Evolutionary conservation across 805 yeast species (phyloP), one percentile per base, ranked within the genome.

Genomic region (Candida takata): DNA sequence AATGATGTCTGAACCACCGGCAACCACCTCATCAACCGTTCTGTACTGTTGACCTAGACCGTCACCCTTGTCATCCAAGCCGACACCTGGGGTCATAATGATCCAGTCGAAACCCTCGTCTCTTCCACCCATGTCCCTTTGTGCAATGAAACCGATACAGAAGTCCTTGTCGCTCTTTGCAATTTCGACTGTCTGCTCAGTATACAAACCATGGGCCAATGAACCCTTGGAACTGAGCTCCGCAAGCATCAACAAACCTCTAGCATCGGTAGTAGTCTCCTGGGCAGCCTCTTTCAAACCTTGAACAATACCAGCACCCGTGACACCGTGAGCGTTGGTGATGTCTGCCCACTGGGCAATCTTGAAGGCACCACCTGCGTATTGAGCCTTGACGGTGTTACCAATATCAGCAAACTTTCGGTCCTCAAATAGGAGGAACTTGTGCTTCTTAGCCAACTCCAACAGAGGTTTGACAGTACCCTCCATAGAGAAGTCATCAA

Each of bases 401-500:
- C 99, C 99, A 50, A 92, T 92, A 60, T 92, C 99, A 17, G 99
- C 98, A 61, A 92, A 92, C 64, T 92, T 92, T 45, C 99, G 74
- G 63, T 92, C 99, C 64, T 92, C 99, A 56, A 92, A 92, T 47
- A 92, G 81, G 69, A 92, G 64, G 54, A 92, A 92, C 45, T 82
- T 76, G 65, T 88, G 90, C 54, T 87, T 86, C 49, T 74, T 64
- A 15, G 96, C 75, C 23, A 92, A 66, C 36, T 56, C 75, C 40
- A 80, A 61, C 43, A 92, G 64, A 1, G 97, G 97, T 6, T 61
- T 60, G 20, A 90, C 72, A 0, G 97, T 88, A 1, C 70, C 72
- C 36, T 85, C 95, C 56, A 78, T 79, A 2, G 84, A 64, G 58
- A 90, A 92, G 59, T 92, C 98, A 40, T 82, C 87, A 29, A 92